Conservation (phyloP, 1,139 yeast species). For the Saccharomyces uvarum region DNA sequence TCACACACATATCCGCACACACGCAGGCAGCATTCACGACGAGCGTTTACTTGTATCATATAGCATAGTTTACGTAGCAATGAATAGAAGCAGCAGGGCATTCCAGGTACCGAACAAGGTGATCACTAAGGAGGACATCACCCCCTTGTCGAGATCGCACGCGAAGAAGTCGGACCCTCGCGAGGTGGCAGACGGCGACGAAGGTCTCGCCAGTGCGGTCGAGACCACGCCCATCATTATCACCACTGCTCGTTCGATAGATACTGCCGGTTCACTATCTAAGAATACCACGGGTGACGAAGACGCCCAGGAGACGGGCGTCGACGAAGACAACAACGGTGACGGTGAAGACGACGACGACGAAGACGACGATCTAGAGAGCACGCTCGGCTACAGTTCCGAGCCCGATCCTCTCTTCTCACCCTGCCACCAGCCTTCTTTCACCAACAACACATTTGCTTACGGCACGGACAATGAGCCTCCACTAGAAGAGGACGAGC, state of each 20-base stretch:
- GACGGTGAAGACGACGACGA: not conserved
- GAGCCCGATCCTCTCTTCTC: constrained; percentile 1
- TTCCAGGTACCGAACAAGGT: constrained; percentile 14
- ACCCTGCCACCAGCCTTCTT: constrained; percentile 4
- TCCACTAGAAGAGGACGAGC: not conserved
- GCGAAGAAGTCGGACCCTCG: not conserved
- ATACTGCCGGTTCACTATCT: constrained; percentile 1
- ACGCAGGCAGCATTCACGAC: not conserved
- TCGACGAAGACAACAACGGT: not conserved
- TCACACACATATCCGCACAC: not conserved
- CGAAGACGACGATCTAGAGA: constrained; percentile 6
- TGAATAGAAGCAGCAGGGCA: constrained; percentile 6
- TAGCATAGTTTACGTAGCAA: not conserved
- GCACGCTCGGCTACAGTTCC: constrained; percentile 5
- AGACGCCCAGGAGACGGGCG: constrained; percentile 5
- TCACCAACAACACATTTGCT: constrained; percentile 4
- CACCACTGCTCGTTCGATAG: constrained; percentile 1
- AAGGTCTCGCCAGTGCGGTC: not conserved
- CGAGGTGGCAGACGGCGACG: not conserved
- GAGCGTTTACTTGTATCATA: constrained; percentile 1
- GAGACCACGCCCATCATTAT: not conserved
- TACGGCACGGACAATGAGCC: not conserved
- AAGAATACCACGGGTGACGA: constrained; percentile 1
- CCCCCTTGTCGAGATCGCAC: constrained; percentile 13
- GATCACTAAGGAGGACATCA: constrained; percentile 24